Evolutionary conservation across 768 basidiomycete species (phyloP), one percentile per base, ranked within the genome.

Genomic region (Tulasnella sp.): DNA sequence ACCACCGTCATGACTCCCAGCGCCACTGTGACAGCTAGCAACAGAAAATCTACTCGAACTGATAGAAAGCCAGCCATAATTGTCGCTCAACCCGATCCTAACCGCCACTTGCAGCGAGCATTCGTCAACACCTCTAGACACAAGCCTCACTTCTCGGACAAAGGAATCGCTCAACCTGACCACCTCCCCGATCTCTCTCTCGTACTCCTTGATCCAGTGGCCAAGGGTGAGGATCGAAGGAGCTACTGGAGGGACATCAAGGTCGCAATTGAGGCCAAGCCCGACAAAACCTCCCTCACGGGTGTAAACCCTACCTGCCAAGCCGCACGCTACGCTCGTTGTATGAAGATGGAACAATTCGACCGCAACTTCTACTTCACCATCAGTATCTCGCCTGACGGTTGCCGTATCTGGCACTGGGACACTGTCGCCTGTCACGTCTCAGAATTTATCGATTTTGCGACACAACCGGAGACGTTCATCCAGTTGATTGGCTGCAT

Each of bases 381-480:
- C 25, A 2, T 51, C 3, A 27, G 19, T 7, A 5, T 51, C 50
- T 30, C 21, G 11, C n/a, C 8, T n/a, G 30, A 25, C 2, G 34
- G n/a, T 2, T 51, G 50, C n/a, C 50, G 27, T 34, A n/a, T 51
- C 50, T 52, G 29, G 29, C 50, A 34, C 15, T 52, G 50, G 50
- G 29, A 31, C 17, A 34, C 50, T 12, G 29, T 29, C 29, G 29
- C 17, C 4, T 52, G 50, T n/a, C 27, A 52, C 29, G 50, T 52
- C 19, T 19, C 50, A 1, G 50, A 52, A n/a, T 17, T 27, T 10
- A 19, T 31, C 27, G 38, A 31, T 10, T 19, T 19, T n/a, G n/a
- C n/a, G n/a, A n/a, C 25, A 31, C 21, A 9, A 3, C 29, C 27
- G n/a, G 19, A 17, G 50, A 19, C 19, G 11, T 52, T 52, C 27